phyloP scores from a whole-genome alignment of 192 early-diverging fungal species.

The Phycomyces nitens region DNA sequence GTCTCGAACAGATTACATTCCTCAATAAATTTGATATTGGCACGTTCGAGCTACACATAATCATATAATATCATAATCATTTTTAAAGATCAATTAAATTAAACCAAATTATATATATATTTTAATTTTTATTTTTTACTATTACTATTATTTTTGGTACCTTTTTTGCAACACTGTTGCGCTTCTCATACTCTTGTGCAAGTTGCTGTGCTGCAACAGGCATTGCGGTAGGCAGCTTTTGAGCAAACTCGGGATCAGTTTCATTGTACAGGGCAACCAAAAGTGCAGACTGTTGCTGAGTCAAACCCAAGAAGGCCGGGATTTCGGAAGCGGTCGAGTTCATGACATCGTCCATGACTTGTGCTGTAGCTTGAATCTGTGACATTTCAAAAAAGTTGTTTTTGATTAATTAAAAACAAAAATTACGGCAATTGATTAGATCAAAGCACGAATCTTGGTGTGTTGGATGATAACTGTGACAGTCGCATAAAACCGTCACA shows the following conservation, averaged over 20 bases:
- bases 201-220: slow-evolving; percentile 46
- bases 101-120: too few species aligned
- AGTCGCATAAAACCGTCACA: too few species aligned
- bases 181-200: slow-evolving; percentile 41
- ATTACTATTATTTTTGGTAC: slow-evolving; percentile 11
- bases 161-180: slow-evolving; percentile 45
- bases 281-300: slow-evolving; percentile 44
- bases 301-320: slow-evolving; percentile 44
- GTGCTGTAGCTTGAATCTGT: neutral
- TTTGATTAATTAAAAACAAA: too few species aligned
- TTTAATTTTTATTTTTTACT: too few species aligned
- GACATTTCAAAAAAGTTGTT: neutral
- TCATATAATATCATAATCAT: too few species aligned
- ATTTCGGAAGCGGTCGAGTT: slow-evolving; percentile 4
- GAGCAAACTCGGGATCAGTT: slow-evolving; percentile 44
- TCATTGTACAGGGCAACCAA: slow-evolving; percentile 48
- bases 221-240: slow-evolving; percentile 43
- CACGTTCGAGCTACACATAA: slow-evolving; percentile 44
- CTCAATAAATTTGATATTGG: slow-evolving; percentile 29
- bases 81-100: too few species aligned
- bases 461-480: too few species aligned
- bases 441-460: too few species aligned
- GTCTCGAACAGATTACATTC: slow-evolving; percentile 43
- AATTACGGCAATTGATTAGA: too few species aligned
- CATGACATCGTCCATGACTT: neutral